A percentile compares a stretch with the other conserved stretches of the same genome.
These are phyloP conservation scores for Penicillium janthinellum DNA, from an alignment of 2,329 filamentous ascomycete genomes.

Conservation along the genomic window DNA sequence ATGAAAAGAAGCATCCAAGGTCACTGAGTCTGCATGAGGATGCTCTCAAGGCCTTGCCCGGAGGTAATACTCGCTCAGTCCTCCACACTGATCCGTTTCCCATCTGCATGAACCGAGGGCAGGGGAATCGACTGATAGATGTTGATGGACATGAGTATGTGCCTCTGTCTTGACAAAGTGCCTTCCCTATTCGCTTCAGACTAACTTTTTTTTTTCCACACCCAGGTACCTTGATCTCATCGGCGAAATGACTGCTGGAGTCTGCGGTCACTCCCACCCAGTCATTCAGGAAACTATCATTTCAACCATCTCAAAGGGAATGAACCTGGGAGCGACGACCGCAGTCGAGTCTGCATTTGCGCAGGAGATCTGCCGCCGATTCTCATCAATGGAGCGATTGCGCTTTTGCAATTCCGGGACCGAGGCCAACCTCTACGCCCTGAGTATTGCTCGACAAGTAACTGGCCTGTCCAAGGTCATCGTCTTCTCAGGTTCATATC, in stretches of 20 bases:
- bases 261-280: conserved; percentile 67
- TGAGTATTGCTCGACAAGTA: conserved; percentile 56
- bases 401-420: conserved; percentile 68
- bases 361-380: conserved; percentile 55
- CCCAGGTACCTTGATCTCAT: conserved; percentile 59
- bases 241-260: conserved; percentile 64
- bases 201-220: not conserved
- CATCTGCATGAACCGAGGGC: conserved; percentile 16
- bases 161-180: too few species aligned
- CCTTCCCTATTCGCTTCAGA: not conserved
- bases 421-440: conserved; percentile 63
- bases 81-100: conserved; percentile 24
- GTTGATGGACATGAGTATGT: conserved; percentile 21
- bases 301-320: conserved; percentile 50
- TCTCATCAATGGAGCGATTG: conserved; percentile 55
- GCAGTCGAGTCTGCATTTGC: conserved; percentile 57
- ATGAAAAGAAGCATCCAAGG: conserved; percentile 3
- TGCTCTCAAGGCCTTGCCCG: conserved; percentile 29
- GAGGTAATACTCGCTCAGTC: conserved; percentile 36
- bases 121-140: conserved; percentile 14
- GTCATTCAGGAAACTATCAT: conserved; percentile 54
- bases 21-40: conserved; percentile 19
- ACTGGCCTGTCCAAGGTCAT: conserved; percentile 46
- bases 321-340: conserved; percentile 59
- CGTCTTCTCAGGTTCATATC: conserved; percentile 56